Conservation (phyloP, 257 asterid species). For the Apocynum venetum region DNA sequence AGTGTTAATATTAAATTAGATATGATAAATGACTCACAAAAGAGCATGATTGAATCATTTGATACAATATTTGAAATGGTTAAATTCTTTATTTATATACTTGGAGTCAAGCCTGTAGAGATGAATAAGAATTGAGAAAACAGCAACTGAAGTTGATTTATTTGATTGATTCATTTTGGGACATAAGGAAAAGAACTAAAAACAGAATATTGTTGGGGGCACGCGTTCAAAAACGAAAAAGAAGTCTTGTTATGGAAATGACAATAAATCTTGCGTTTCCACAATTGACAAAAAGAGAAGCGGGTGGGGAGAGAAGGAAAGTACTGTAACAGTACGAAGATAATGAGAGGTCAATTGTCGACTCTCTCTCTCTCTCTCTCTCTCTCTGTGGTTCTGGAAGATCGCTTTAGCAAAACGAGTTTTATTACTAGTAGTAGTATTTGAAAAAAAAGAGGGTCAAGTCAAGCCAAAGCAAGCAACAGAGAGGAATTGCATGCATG, state of each 20-base stretch:
- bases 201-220: not conserved
- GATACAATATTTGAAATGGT: no score
- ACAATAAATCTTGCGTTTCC: conserved; percentile 9
- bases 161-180: not conserved
- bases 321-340: not conserved
- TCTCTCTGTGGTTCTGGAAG: no score
- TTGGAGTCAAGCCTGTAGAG: not conserved
- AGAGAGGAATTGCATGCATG: conserved; percentile 21
- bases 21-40: no score
- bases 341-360: conserved; percentile 4
- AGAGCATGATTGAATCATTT: no score
- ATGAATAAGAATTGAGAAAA: not conserved
- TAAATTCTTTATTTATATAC: no score
- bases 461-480: not conserved
- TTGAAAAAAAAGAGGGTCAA: not conserved
- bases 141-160: not conserved
- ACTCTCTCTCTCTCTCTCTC: not conserved
- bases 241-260: conserved; percentile 15
- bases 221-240: not conserved
- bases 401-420: not conserved
- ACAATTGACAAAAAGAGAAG: not conserved
- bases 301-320: not conserved
- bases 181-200: not conserved
- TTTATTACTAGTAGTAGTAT: not conserved
- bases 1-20: no score